phyloP scores from a whole-genome alignment of 176 grass and related monocot genomes.

The Eleusine coracana region DNA sequence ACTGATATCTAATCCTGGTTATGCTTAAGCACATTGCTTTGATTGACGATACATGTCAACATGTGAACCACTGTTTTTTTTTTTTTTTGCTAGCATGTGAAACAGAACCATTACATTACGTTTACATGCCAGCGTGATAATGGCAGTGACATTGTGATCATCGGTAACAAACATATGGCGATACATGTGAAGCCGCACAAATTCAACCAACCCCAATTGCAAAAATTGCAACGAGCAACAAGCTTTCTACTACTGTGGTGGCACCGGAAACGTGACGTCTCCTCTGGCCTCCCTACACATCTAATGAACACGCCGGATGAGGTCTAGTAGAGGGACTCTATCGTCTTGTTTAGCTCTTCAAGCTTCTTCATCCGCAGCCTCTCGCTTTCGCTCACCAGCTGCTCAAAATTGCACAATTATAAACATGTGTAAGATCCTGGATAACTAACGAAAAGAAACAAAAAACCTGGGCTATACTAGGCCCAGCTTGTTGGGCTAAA shows the following conservation, averaged over 20 bases:
- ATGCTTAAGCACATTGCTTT: not conserved
- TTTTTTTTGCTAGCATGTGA: not conserved
- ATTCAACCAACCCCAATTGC: not conserved
- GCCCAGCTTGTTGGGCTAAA: not conserved
- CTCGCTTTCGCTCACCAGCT: slow-evolving; percentile 51
- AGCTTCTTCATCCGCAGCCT: slow-evolving; percentile 52
- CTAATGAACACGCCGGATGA: not conserved
- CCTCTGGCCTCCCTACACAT: not conserved
- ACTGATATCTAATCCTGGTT: not conserved
- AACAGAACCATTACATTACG: not conserved
- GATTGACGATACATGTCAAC: not conserved
- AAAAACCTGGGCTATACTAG: not conserved
- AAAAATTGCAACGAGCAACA: not conserved
- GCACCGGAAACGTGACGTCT: not conserved
- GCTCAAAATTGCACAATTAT: not conserved
- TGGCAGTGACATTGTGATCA: not conserved
- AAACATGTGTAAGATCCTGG: not conserved
- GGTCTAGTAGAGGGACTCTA: slow-evolving; percentile 42
- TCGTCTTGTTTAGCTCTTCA: slow-evolving; percentile 50
- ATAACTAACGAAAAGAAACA: not conserved
- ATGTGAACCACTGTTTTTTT: not conserved
- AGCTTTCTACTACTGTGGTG: not conserved
- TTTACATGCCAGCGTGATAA: not conserved
- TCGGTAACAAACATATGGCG: not conserved
- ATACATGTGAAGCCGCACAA: slow-evolving; percentile 1